Evolutionary conservation across 129 eudicot genomes (phyloP).

Genomic region (Deinandra increscens): DNA sequence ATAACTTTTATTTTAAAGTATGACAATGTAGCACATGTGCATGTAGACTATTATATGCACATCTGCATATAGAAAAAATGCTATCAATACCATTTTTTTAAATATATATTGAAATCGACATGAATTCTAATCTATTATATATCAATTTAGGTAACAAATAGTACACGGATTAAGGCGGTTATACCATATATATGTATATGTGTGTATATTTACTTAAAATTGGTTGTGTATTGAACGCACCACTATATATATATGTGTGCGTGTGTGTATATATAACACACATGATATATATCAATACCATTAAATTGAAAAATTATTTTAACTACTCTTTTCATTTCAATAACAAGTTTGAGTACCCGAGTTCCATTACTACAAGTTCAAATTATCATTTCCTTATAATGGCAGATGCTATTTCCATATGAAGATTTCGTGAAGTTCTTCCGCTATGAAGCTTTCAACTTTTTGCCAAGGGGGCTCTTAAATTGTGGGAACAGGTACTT

Average conservation of each 20-base stretch:
- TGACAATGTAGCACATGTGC: too few relatives aligned
- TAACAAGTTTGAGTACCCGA: neutral
- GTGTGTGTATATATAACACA: neutral
- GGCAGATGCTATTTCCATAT: slow-evolving; percentile 86
- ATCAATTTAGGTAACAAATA: too few relatives aligned
- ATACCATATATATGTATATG: neutral
- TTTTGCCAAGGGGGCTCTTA: slow-evolving; percentile 82
- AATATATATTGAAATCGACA: too few relatives aligned
- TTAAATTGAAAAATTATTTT: neutral
- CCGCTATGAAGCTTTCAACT: slow-evolving; percentile 47
- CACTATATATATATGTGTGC: neutral
- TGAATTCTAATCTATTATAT: too few relatives aligned
- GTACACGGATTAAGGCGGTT: too few relatives aligned
- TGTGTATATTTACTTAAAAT: neutral
- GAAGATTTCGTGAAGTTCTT: slow-evolving; percentile 78
- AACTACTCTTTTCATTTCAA: neutral
- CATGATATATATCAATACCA: neutral
- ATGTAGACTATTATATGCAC: too few relatives aligned
- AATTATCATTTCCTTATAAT: slow-evolving; percentile 1
- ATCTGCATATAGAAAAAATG: too few relatives aligned
- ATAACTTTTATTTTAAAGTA: too few relatives aligned
- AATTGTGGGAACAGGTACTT: slow-evolving; percentile 92
- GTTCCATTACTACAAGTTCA: slow-evolving; percentile 5
- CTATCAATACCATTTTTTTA: too few relatives aligned
- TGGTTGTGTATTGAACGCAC: neutral